Evolutionary conservation across 306 rosid species (phyloP).

Genomic region (Cicer chorassanicum): DNA sequence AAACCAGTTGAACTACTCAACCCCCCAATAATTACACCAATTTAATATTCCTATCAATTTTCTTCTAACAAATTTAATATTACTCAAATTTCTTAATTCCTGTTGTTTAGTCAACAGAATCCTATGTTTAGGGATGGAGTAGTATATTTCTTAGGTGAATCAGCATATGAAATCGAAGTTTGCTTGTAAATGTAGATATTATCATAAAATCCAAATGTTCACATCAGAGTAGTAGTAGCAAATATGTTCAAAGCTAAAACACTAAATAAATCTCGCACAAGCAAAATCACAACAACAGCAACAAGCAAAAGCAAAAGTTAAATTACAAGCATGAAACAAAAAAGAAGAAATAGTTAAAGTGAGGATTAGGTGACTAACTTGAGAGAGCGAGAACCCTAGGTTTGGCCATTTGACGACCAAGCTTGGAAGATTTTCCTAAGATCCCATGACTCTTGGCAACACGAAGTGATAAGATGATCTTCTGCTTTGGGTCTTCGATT

Average conservation of each 20-base stretch:
- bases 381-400: conserved; percentile 98
- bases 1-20: too few species aligned
- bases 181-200: conserved; percentile 1
- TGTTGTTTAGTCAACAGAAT: too few species aligned
- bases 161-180: background rate
- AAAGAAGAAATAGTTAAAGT: conserved; percentile 1
- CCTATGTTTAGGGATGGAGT: too few species aligned
- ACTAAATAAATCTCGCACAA: conserved; percentile 1
- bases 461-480: conserved; percentile 77
- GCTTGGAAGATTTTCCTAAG: conserved; percentile 79
- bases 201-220: background rate
- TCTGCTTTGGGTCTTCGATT: conserved; percentile 82
- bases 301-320: background rate
- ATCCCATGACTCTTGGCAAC: conserved; percentile 82
- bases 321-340: background rate
- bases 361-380: conserved; percentile 59
- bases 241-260: conserved; percentile 30
- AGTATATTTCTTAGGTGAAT: background rate
- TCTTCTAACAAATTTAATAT: too few species aligned
- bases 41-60: too few species aligned
- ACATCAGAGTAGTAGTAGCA: conserved; percentile 31
- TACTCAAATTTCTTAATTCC: too few species aligned
- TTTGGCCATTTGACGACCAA: conserved; percentile 94
- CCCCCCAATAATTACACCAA: too few species aligned
- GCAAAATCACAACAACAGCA: conserved; percentile 20